Conservation (phyloP, 331 rosid species). For the Telfairia occidentalis region DNA sequence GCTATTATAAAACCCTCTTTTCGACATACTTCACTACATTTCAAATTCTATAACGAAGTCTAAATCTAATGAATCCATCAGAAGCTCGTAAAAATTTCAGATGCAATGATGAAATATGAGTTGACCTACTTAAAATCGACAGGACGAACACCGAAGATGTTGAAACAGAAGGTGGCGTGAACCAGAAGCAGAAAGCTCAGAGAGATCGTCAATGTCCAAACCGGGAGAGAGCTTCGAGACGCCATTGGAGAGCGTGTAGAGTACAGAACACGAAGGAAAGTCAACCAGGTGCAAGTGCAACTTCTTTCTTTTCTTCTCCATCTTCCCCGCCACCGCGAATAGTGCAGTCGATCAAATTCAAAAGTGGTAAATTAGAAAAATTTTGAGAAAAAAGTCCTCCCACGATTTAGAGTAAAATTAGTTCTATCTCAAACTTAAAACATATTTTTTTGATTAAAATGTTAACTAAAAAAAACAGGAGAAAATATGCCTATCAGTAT, state of each 20-base stretch:
- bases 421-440: too few relatives aligned
- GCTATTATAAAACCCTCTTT: background rate
- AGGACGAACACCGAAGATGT: conserved; percentile 92
- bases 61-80: background rate
- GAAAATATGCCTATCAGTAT: too few relatives aligned
- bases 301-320: background rate
- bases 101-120: conserved; percentile 1
- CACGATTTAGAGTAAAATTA: background rate
- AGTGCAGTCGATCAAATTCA: background rate
- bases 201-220: conserved; percentile 19
- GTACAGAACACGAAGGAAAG: background rate
- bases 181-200: conserved; percentile 39
- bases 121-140: conserved; percentile 68
- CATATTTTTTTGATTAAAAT: too few relatives aligned
- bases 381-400: background rate
- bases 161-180: conserved; percentile 49
- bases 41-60: background rate
- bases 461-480: too few relatives aligned
- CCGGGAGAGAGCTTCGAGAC: conserved; percentile 45
- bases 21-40: background rate
- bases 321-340: background rate
- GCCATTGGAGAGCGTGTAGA: conserved; percentile 36
- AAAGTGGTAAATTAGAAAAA: background rate
- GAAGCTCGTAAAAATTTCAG: background rate
- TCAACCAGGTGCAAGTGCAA: background rate